These are phyloP conservation scores for Claviceps arundinis DNA, from an alignment of 2,329 filamentous ascomycete species.

Conservation along the genomic window DNA sequence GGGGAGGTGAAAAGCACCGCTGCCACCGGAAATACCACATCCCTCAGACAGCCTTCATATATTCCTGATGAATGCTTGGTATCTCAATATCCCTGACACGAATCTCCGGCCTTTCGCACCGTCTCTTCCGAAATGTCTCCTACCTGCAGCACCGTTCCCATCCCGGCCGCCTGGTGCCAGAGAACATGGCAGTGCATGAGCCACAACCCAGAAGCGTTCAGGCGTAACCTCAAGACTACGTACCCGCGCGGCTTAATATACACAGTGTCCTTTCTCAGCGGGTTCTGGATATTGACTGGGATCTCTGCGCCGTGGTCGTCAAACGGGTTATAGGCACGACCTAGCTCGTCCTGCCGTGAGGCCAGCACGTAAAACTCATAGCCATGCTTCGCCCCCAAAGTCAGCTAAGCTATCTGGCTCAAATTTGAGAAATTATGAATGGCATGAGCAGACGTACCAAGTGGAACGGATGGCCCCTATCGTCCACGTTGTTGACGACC, in stretches of 20 bases:
- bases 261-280: conserved; percentile 17
- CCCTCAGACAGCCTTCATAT: too few relatives aligned
- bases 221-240: conserved; percentile 19
- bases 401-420: not conserved
- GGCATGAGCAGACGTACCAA: conserved; percentile 17
- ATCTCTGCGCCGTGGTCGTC: not conserved
- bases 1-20: too few relatives aligned
- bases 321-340: conserved; percentile 8
- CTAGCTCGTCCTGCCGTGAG: not conserved
- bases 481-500: conserved; percentile 36
- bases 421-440: too few relatives aligned
- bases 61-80: too few relatives aligned
- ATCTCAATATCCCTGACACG: not conserved
- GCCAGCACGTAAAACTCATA: conserved; percentile 7
- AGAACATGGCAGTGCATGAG: conserved; percentile 25
- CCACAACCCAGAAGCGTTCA: conserved; percentile 24
- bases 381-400: conserved; percentile 8
- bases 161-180: conserved; percentile 24
- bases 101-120: not conserved
- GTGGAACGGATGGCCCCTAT: conserved; percentile 36
- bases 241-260: conserved; percentile 22
- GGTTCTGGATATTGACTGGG: conserved; percentile 11
- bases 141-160: conserved; percentile 9
- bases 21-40: too few relatives aligned
- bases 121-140: conserved; percentile 2